Percentiles rank a stretch among this genome's conserved stretches.
Conservation (phyloP, 345 rosid species). For the Dipteronia sinensis region DNA sequence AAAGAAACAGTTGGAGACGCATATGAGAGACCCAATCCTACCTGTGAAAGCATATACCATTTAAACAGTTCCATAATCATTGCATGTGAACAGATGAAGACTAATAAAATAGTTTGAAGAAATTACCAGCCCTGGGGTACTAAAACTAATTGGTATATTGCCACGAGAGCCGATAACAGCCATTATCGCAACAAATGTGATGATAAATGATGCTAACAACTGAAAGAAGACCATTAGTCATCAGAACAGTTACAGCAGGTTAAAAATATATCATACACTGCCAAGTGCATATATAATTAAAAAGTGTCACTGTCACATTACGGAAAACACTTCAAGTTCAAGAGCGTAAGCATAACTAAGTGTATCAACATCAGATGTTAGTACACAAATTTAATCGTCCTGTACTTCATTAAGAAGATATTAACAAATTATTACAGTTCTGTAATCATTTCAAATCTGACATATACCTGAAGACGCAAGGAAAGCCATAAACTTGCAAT, state of each 20-base stretch:
- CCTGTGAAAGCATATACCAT: slow-evolving; percentile 43
- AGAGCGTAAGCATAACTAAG: neutral
- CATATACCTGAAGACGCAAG: slow-evolving; percentile 87
- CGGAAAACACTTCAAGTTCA: slow-evolving; percentile 3
- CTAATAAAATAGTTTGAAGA: slow-evolving; percentile 12
- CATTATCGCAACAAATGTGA: slow-evolving; percentile 74
- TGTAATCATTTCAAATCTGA: neutral
- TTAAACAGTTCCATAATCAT: neutral
- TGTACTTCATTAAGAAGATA: neutral
- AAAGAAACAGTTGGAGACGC: slow-evolving; percentile 85
- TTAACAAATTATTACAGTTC: neutral
- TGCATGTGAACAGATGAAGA: slow-evolving; percentile 15
- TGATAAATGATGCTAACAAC: slow-evolving; percentile 76
- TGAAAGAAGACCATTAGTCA: slow-evolving; percentile 34
- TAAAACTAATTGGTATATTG: slow-evolving; percentile 63
- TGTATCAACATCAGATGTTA: neutral
- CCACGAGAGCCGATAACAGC: slow-evolving; percentile 75
- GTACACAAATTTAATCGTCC: neutral
- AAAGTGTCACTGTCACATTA: neutral
- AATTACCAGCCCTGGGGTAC: slow-evolving; percentile 91
- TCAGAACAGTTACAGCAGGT: neutral
- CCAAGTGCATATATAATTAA: slow-evolving; percentile 4
- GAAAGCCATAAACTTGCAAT: slow-evolving; percentile 96
- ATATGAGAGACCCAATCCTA: slow-evolving; percentile 90
- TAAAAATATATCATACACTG: neutral